Base-by-base conservation (phyloP, 768 basidiomycete genomes). In the Tylopilus plumbeoviolaceoides region DNA sequence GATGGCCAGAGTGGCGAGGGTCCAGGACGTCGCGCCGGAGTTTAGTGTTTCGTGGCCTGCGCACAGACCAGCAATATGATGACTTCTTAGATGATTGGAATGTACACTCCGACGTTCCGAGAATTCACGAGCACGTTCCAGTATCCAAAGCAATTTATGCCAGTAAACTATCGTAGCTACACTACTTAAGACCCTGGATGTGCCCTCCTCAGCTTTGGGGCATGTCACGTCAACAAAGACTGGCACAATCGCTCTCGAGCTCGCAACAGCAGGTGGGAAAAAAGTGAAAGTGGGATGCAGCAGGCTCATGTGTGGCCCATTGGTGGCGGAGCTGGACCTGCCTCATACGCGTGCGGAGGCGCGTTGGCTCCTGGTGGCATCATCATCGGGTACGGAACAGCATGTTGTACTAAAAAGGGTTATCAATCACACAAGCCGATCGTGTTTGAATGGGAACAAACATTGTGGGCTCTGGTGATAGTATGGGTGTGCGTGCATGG, bases 301-400 rank as follows among this genome's bases (percentile, higher is more conserved):
- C 55, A 55, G 28, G 57, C 28, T 76, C 72, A 85, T 62, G 82
- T 81, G 61, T 89, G 88, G 53, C 87, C 85, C 89, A 91, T 89
- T 46, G 75, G 83, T 48, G 86, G 86, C 23, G 82, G 85, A 48
- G 84, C 79, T 53, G 83, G 81, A 17, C 78, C 80, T 54, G 78
- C 82, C 43, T 91, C 88, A 69, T 91, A 91, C 31, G 78, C 80
- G 64, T 90, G 80, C 8, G 78, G 89, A 56, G 84, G 85, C 38
- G 80, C 80, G 41, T 74, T 78, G n/a, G 71, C 80, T 46, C 85
- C 83, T 14, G 85, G 85, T 50, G 86, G 87, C 50, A 84, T 87
- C 86, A 91, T 90, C 89, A 92, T 92, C n/a, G 80, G 85, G 68
- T 92, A 93, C 44, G 88, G 86, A 58, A 89, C 82, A 31, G 91